Evolutionary conservation across 768 basidiomycete genomes (phyloP), one percentile per base, ranked within the genome.

Genomic region (Leucocoprinus sp.): DNA sequence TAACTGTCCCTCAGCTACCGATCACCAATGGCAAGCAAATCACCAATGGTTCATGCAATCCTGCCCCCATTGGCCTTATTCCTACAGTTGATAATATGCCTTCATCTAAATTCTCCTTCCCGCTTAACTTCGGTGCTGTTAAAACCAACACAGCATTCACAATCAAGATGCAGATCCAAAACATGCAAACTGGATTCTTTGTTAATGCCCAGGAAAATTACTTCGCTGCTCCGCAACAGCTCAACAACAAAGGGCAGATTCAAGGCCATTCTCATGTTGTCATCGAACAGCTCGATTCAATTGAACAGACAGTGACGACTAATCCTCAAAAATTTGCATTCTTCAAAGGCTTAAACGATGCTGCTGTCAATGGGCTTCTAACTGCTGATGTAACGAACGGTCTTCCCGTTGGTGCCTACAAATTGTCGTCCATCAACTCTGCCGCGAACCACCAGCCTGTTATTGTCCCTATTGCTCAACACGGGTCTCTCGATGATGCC

Each of bases 341-440:
- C 67, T 83, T 84, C 76, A 77, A 78, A 72, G 82, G 66, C 52
- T 62, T 68, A 50, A 74, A 68, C 49, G 65, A 65, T 19, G 69
- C 64, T 8, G 77, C 76, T 29, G 54, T 54, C 24, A 74, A 76
- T 61, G 79, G 76, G 8, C 50, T 70, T 3, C 63, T 79, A 8
- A 64, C 67, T n/a, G 71, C 64, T 64, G 46, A 63, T 59, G 61
- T 75, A 55, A 47, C 68, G 8, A 60, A 60, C 22, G 80, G 80
- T 55, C 64, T 82, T 34, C 69, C 77, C n/a, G 71, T 60, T 15
- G 78, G 79, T 43, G 53, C 62, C 37, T 84, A 87, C 69, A 67
- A 66, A 50, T 55, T 81, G 21, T 65, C 71, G 26, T 71, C 74
- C 14, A 80, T 81, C 63, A 74, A 68, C 59, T 49, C 68, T 18